Conservation (phyloP, 768 basidiomycete genomes). For the Pleurotus eryngii region DNA sequence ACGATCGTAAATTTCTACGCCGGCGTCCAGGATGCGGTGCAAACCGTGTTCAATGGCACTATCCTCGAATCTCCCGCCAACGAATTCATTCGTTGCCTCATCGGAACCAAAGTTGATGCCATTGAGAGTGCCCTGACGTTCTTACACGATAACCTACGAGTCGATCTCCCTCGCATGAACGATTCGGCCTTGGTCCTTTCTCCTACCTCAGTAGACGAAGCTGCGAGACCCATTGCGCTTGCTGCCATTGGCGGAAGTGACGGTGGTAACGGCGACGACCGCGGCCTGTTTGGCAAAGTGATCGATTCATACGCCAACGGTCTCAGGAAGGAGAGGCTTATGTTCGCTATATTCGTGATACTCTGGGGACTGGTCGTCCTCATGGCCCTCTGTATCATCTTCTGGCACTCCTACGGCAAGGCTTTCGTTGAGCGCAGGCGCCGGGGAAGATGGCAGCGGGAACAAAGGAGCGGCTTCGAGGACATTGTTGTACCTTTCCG, state of each 20-base stretch:
- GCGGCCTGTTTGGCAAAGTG: slow-evolving; percentile 69
- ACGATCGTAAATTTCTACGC: slow-evolving; percentile 86
- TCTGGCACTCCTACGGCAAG: slow-evolving; percentile 69
- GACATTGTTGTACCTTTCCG: slow-evolving; percentile 38
- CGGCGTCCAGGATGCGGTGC: slow-evolving; percentile 79
- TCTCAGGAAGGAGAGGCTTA: slow-evolving; percentile 77
- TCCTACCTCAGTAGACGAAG: slow-evolving; percentile 65
- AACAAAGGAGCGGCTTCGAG: slow-evolving; percentile 48
- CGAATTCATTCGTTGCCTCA: slow-evolving; percentile 84
- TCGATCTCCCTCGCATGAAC: slow-evolving; percentile 79
- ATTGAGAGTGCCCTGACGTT: slow-evolving; percentile 89
- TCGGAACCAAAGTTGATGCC: slow-evolving; percentile 87
- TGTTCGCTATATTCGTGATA: slow-evolving; percentile 79
- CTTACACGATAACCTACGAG: slow-evolving; percentile 80
- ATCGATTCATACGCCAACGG: slow-evolving; percentile 69
- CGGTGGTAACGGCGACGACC: slow-evolving; percentile 39
- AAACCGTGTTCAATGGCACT: slow-evolving; percentile 77
- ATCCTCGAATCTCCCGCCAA: slow-evolving; percentile 78
- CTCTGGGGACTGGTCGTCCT: slow-evolving; percentile 84
- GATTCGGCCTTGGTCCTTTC: slow-evolving; percentile 76
- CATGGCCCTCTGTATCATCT: slow-evolving; percentile 67
- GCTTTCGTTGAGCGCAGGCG: slow-evolving; percentile 42
- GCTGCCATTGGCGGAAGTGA: slow-evolving; percentile 65
- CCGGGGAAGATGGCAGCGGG: slow-evolving; percentile 46
- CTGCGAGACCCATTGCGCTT: slow-evolving; percentile 73